Conservation (phyloP, 1,284 basidiomycete genomes). For the Thecaphora frezii region DNA sequence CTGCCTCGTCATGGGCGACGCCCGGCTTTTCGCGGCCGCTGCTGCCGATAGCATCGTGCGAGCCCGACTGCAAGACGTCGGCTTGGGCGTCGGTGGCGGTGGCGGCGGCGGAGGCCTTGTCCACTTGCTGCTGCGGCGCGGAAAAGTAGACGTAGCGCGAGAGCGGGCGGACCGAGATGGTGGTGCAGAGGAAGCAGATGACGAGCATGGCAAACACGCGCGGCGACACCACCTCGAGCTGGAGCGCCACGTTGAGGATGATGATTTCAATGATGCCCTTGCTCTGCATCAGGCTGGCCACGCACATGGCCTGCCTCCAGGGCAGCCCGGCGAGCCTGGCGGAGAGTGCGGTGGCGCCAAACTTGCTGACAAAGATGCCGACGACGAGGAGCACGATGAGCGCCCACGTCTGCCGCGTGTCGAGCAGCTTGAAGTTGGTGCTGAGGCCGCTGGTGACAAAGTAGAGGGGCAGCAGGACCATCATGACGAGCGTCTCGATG, state of each 20-base stretch:
- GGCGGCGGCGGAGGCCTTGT: not conserved
- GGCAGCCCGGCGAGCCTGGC: conserved; percentile 28
- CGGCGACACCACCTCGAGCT: conserved; percentile 25
- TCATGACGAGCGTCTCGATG: conserved; percentile 36
- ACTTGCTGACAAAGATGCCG: conserved; percentile 42
- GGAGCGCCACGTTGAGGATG: conserved; percentile 36
- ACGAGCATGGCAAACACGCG: conserved; percentile 42
- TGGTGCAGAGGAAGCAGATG: conserved; percentile 36
- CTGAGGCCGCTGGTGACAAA: conserved; percentile 38
- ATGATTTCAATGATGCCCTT: conserved; percentile 47
- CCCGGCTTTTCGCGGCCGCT: conserved; percentile 3
- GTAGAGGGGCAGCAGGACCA: conserved; percentile 37
- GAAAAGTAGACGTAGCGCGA: conserved; percentile 33
- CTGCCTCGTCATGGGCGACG: conserved; percentile 1
- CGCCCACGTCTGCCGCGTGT: conserved; percentile 33
- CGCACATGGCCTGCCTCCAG: conserved; percentile 37
- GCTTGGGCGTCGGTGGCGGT: no score
- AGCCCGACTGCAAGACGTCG: no score
- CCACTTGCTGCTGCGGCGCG: conserved; percentile 5
- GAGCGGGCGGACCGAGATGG: conserved; percentile 31
- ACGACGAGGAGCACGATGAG: conserved; percentile 35
- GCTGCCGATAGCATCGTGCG: no score
- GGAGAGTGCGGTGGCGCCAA: conserved; percentile 24
- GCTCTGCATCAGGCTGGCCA: conserved; percentile 38
- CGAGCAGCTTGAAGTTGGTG: conserved; percentile 38